Evolutionary conservation across 352 stramenopile genomes (phyloP), one percentile per base, ranked within the genome.

Genomic region (Phytopythium kandeliae): DNA sequence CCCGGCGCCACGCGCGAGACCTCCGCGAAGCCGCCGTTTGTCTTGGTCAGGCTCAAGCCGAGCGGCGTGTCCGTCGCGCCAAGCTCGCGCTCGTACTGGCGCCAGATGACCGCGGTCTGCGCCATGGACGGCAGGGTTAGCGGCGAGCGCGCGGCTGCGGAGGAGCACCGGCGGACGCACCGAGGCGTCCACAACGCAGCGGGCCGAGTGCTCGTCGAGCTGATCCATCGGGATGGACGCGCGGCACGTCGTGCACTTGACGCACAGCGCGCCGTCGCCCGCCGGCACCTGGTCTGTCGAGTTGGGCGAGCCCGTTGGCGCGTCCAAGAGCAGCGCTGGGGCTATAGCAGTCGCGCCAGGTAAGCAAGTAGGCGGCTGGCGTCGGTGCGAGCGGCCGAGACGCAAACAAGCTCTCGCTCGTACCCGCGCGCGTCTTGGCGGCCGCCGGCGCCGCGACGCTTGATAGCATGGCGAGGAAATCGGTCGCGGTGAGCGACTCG

Each of bases 171-270:
- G 16, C 19, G 15, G 31, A 60, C 69, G 25, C 55, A 85, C 74
- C 47, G 62, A 63, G 17, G 70, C 34, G 25, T 53, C 62, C 21
- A 88, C 57, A n/a, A 66, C 59, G 47, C 83, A 93, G 19, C 46
- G 43, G 48, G 74, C 74, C 2, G 79, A 93, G 51, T 93, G 83
- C 2, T 54, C 50, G 58, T 91, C 66, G 36, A 93, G 51, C 13
- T 77, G 47, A 15, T 80, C 56, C 7, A 91, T 53, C 1, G 66
- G 33, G 0, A 90, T 60, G 33, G 71, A 54, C 17, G 51, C 64
- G 25, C 67, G 61, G 54, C 79, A 93, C 11, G 72, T 87, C 35
- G 74, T 93, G 63, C 83, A 91, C 53, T 90, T 90, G 48, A 88
- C 67, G 16, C 56, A 55, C 12, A 79, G 28, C 1, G 37, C 45